phyloP scores from a whole-genome alignment of 225 moss, liverwort and hornwort species.

The Sphagnum contortum region DNA sequence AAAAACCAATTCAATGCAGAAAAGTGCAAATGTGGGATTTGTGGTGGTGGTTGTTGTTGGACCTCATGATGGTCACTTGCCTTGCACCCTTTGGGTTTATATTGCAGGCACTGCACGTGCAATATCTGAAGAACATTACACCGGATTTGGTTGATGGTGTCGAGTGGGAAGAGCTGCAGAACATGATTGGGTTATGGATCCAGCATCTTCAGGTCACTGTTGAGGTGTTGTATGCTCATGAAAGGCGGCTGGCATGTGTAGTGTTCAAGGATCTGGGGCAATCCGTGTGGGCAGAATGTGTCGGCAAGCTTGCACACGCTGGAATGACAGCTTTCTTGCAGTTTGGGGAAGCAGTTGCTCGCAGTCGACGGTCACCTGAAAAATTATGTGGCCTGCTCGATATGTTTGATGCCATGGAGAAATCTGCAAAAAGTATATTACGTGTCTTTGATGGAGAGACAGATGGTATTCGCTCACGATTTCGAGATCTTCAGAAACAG shows the following conservation, averaged over 20 bases:
- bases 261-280: slow-evolving; percentile 71
- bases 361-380: slow-evolving; percentile 68
- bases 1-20: background rate
- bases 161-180: slow-evolving; percentile 75
- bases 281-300: slow-evolving; percentile 58
- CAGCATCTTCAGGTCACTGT: slow-evolving; percentile 74
- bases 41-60: no score
- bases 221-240: slow-evolving; percentile 60
- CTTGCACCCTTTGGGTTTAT: background rate
- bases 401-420: slow-evolving; percentile 77
- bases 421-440: slow-evolving; percentile 41
- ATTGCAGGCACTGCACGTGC: slow-evolving; percentile 35
- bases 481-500: slow-evolving; percentile 74
- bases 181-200: slow-evolving; percentile 67
- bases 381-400: slow-evolving; percentile 83
- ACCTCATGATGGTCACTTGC: no score
- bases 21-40: no score
- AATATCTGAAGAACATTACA: slow-evolving; percentile 41
- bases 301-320: slow-evolving; percentile 50
- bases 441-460: slow-evolving; percentile 70
- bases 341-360: slow-evolving; percentile 73
- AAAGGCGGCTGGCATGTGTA: slow-evolving; percentile 59
- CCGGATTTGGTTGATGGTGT: slow-evolving; percentile 45
- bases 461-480: slow-evolving; percentile 52
- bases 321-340: slow-evolving; percentile 65